A percentile compares a stretch with the other conserved stretches of the same genome.
phyloP scores from a whole-genome alignment of 208 protist genomes.

The Wallacemonas sp. region DNA sequence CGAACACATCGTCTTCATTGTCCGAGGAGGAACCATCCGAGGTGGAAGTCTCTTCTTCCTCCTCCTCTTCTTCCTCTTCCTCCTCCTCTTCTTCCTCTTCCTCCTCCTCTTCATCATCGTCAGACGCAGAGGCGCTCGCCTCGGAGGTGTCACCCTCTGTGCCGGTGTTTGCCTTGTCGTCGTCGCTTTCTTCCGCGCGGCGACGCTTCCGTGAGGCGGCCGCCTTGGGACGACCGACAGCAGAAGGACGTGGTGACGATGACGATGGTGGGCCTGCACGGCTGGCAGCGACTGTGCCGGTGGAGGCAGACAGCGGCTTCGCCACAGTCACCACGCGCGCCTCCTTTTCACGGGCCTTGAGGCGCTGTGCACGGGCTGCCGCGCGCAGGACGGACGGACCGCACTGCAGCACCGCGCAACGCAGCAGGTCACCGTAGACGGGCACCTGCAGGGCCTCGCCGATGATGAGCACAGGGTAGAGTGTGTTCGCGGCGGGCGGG shows the following conservation, averaged over 20 bases:
- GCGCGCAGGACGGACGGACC: slow-evolving; percentile 5
- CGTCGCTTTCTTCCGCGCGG: neutral
- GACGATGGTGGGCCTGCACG: no score
- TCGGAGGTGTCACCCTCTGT: neutral
- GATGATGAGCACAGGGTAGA: slow-evolving; percentile 38
- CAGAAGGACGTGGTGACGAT: no score
- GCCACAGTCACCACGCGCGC: neutral
- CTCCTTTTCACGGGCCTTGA: neutral
- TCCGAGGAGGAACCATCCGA: neutral
- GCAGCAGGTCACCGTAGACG: slow-evolving; percentile 35
- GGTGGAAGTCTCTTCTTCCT: slow-evolving; percentile 19
- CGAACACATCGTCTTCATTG: slow-evolving; percentile 22
- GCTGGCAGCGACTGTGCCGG: no score
- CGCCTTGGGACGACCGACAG: no score
- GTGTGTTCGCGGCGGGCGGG: slow-evolving; percentile 18
- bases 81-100: neutral
- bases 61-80: slow-evolving; percentile 13
- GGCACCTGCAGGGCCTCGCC: slow-evolving; percentile 68
- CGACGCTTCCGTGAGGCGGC: neutral
- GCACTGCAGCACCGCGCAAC: slow-evolving; percentile 27
- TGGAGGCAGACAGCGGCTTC: no score
- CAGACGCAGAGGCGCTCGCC: neutral
- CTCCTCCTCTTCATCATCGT: slow-evolving; percentile 17
- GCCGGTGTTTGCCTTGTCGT: neutral
- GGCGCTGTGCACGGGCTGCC: slow-evolving; percentile 3